Conservation (phyloP, 345 rosid genomes). For the Nephelium lappaceum region DNA sequence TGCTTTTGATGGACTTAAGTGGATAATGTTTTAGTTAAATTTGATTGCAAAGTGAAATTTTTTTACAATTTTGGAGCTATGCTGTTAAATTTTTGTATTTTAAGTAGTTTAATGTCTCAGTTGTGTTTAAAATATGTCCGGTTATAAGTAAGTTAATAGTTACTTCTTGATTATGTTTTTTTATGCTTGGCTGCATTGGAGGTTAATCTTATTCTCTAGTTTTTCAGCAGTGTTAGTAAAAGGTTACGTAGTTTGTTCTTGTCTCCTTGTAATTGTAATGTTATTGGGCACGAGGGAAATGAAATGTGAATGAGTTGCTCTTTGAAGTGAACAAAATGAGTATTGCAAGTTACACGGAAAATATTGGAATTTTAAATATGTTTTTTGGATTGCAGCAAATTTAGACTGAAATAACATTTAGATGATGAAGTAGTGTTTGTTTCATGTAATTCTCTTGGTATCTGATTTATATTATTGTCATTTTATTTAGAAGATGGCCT, state of each 20-base stretch:
- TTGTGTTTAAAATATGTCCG: conserved; percentile 1
- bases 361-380: background rate
- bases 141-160: background rate
- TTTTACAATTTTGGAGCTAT: background rate
- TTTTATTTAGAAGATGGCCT: background rate
- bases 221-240: background rate
- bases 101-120: background rate
- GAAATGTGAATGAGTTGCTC: background rate
- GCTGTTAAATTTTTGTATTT: background rate
- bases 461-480: background rate
- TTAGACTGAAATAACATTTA: background rate
- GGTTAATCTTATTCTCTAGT: background rate
- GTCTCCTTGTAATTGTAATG: background rate
- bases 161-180: background rate
- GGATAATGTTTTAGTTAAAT: background rate
- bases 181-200: background rate
- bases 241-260: background rate
- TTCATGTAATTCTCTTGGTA: background rate
- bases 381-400: background rate
- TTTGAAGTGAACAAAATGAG: background rate
- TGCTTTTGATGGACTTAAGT: background rate
- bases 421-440: background rate
- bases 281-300: background rate
- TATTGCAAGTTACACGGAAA: background rate
- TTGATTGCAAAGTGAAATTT: background rate